Conservation (phyloP, 2,329 filamentous ascomycete genomes). For the Zymoseptoria ardabiliae region DNA sequence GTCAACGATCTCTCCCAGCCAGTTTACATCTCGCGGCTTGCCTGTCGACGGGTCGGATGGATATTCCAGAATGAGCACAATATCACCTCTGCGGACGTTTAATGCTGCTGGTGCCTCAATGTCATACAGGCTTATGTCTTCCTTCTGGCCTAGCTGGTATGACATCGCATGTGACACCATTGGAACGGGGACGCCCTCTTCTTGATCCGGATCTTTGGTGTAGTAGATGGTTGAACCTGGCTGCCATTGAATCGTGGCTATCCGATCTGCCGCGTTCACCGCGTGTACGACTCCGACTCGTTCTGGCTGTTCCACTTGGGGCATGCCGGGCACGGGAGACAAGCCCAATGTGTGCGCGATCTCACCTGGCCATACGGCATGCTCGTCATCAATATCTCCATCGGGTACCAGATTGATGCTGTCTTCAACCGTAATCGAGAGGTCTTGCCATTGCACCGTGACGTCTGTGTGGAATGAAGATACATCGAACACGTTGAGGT, state of each 20-base stretch:
- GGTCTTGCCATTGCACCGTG: slow-evolving; percentile 53
- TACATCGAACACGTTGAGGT: slow-evolving; percentile 52
- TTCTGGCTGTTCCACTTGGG: slow-evolving; percentile 29
- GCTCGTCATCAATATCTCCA: slow-evolving; percentile 46
- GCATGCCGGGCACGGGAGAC: slow-evolving; percentile 9
- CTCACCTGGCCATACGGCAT: slow-evolving; percentile 52
- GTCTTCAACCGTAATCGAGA: slow-evolving; percentile 41
- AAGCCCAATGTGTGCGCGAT: slow-evolving; percentile 30
- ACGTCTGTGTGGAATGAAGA: slow-evolving; percentile 43
- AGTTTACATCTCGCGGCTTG: slow-evolving; percentile 31
- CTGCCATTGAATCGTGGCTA: slow-evolving; percentile 51
- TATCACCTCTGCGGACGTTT: slow-evolving; percentile 44
- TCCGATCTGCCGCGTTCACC: slow-evolving; percentile 49
- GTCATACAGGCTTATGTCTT: slow-evolving; percentile 54
- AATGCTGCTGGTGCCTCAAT: slow-evolving; percentile 45
- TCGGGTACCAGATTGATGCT: slow-evolving; percentile 44
- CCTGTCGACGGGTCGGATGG: neutral
- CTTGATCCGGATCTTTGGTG: slow-evolving; percentile 42
- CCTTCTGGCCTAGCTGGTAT: slow-evolving; percentile 21
- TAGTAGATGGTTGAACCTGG: slow-evolving; percentile 50
- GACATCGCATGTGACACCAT: slow-evolving; percentile 14
- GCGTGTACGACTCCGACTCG: slow-evolving; percentile 51
- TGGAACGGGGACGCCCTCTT: slow-evolving; percentile 31
- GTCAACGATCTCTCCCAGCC: slow-evolving; percentile 52
- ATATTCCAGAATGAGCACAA: slow-evolving; percentile 41